Evolutionary conservation across 495 filamentous ascomycete genomes (phyloP).

Genomic region (Penicillium dipodomyicola): DNA sequence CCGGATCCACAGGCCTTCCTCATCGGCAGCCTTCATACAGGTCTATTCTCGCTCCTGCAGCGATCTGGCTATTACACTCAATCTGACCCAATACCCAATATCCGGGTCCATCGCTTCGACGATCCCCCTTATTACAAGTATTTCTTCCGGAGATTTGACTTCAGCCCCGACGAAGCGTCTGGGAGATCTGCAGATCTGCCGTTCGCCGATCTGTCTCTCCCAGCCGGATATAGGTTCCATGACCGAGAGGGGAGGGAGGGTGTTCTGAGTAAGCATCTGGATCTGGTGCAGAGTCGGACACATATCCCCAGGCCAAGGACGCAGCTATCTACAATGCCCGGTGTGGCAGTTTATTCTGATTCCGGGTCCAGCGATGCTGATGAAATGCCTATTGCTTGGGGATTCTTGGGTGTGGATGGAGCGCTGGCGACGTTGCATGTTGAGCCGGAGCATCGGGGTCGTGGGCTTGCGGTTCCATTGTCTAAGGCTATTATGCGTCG

Average conservation of each 20-base stretch:
- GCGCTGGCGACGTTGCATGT: conserved; percentile 50
- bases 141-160: conserved; percentile 25
- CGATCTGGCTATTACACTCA: conserved; percentile 15
- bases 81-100: conserved; percentile 13
- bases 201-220: conserved; percentile 19
- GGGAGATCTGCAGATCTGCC: not conserved
- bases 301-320: conserved; percentile 35
- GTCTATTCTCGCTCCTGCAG: conserved; percentile 26
- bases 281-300: conserved; percentile 41
- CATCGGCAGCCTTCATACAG: conserved; percentile 36
- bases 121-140: conserved; percentile 37
- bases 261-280: conserved; percentile 29
- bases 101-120: conserved; percentile 38
- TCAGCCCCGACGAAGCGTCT: conserved; percentile 9
- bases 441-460: conserved; percentile 45
- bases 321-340: conserved; percentile 32
- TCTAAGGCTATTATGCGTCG: conserved; percentile 35
- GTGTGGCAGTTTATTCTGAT: conserved; percentile 36
- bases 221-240: conserved; percentile 32
- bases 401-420: conserved; percentile 48
- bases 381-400: conserved; percentile 44
- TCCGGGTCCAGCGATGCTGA: conserved; percentile 2
- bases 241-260: conserved; percentile 25
- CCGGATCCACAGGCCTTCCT: conserved; percentile 35
- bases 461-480: conserved; percentile 42